Evolutionary conservation across 345 rosid genomes (phyloP).

Genomic region (Linum trigynum): DNA sequence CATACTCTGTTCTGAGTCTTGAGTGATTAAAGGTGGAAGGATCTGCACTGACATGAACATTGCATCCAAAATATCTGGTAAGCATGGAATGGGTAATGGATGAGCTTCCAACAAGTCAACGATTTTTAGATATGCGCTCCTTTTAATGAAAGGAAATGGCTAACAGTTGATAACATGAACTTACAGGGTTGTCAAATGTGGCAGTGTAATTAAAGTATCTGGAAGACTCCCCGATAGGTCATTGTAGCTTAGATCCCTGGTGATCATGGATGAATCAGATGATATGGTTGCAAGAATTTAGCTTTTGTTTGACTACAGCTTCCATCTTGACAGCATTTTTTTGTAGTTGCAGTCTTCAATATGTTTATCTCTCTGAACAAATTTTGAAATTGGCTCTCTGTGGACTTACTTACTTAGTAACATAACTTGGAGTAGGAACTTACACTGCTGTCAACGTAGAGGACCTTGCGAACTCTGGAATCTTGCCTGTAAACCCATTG

Average conservation of each 20-base stretch:
- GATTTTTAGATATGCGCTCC: neutral
- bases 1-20: conserved; percentile 41
- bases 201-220: conserved; percentile 24
- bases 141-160: neutral
- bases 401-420: no score
- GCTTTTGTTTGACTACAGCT: neutral
- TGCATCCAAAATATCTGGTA: conserved; percentile 45
- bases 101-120: neutral
- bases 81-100: conserved; percentile 8
- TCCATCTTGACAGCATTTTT: neutral
- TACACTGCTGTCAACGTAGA: conserved; percentile 46
- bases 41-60: conserved; percentile 23
- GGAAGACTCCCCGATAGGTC: conserved; percentile 32
- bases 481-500: conserved; percentile 34
- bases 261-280: conserved; percentile 10
- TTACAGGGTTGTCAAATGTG: conserved; percentile 35
- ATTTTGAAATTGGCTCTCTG: neutral
- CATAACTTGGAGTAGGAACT: conserved; percentile 15
- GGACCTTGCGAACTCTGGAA: conserved; percentile 34
- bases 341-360: neutral
- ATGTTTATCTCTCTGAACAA: neutral
- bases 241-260: conserved; percentile 53
- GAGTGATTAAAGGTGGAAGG: conserved; percentile 25
- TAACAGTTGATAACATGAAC: conserved; percentile 5
- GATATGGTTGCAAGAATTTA: neutral